phyloP scores from a whole-genome alignment of 2,329 filamentous ascomycete genomes.

The Tolypocladium tropicale region DNA sequence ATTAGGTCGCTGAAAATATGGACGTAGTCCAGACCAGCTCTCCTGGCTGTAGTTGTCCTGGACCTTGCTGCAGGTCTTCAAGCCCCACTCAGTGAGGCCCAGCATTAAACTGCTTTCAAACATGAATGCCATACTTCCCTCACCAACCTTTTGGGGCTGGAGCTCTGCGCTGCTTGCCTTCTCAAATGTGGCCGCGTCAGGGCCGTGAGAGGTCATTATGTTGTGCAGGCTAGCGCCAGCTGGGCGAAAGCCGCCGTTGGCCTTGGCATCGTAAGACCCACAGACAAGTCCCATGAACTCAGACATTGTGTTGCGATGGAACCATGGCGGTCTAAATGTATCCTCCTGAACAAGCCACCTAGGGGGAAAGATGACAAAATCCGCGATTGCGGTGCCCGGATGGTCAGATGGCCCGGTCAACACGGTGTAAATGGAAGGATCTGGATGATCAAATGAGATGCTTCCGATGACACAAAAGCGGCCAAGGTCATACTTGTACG shows the following conservation, averaged over 20 bases:
- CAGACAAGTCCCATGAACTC: conserved; percentile 54
- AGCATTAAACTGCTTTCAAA: conserved; percentile 61
- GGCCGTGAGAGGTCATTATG: conserved; percentile 58
- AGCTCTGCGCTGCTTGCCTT: conserved; percentile 44
- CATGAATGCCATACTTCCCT: conserved; percentile 57
- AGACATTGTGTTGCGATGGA: conserved; percentile 58
- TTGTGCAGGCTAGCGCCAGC: conserved; percentile 55
- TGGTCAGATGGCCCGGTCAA: conserved; percentile 51
- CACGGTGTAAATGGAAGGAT: conserved; percentile 70
- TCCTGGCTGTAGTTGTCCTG: conserved; percentile 46
- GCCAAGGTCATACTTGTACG: conserved; percentile 76
- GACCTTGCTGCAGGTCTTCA: conserved; percentile 46
- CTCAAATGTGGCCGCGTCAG: conserved; percentile 45
- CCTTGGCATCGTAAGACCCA: conserved; percentile 52
- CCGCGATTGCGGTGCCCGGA: conserved; percentile 54
- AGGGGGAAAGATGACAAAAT: conserved; percentile 66
- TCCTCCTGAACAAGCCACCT: conserved; percentile 60
- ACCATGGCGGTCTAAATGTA: conserved; percentile 65
- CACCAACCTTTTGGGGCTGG: conserved; percentile 47
- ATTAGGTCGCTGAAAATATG: conserved; percentile 32
- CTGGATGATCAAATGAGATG: conserved; percentile 66
- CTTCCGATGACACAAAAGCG: conserved; percentile 66
- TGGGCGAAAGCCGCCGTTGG: conserved; percentile 45
- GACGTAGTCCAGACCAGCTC: conserved; percentile 63
- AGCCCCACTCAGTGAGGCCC: conserved; percentile 61